Percentiles rank a stretch among this genome's conserved stretches.
Conservation (phyloP, 2,329 filamentous ascomycete species). For the Sarocladiaceae sp. region DNA sequence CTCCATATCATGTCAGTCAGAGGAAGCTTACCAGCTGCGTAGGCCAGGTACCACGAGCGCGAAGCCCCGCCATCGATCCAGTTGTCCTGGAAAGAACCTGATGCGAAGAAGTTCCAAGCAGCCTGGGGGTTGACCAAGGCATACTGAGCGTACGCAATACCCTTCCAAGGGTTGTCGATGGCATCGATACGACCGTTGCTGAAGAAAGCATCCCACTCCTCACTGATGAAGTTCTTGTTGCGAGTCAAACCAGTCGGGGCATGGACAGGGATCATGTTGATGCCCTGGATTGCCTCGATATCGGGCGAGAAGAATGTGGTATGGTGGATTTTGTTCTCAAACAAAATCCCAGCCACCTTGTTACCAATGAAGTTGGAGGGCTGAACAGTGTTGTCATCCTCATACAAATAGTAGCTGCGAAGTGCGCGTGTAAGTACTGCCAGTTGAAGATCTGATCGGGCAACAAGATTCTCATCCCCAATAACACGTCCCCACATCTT, state of each 20-base stretch:
- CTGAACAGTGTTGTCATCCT: conserved; percentile 59
- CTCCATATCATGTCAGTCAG: too few species aligned
- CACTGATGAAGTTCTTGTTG: conserved; percentile 59
- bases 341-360: conserved; percentile 65
- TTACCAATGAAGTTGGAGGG: conserved; percentile 73
- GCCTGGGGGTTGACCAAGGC: conserved; percentile 66
- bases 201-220: conserved; percentile 84
- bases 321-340: conserved; percentile 94
- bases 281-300: conserved; percentile 67
- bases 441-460: conserved; percentile 78
- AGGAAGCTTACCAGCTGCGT: conserved; percentile 51
- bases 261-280: conserved; percentile 76
- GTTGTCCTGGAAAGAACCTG: conserved; percentile 56
- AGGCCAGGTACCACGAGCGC: conserved; percentile 79
- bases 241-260: conserved; percentile 64
- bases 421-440: conserved; percentile 68
- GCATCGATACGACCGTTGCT: conserved; percentile 55
- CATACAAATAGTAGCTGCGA: conserved; percentile 77
- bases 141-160: conserved; percentile 77
- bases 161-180: conserved; percentile 74
- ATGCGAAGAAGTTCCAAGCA: conserved; percentile 70
- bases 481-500: conserved; percentile 88
- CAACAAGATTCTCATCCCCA: conserved; percentile 74
- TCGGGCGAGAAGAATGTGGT: conserved; percentile 79
- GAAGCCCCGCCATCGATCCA: conserved; percentile 80